Evolutionary conservation across 352 stramenopile genomes (phyloP).

Genomic region (Pythium dissimile): DNA sequence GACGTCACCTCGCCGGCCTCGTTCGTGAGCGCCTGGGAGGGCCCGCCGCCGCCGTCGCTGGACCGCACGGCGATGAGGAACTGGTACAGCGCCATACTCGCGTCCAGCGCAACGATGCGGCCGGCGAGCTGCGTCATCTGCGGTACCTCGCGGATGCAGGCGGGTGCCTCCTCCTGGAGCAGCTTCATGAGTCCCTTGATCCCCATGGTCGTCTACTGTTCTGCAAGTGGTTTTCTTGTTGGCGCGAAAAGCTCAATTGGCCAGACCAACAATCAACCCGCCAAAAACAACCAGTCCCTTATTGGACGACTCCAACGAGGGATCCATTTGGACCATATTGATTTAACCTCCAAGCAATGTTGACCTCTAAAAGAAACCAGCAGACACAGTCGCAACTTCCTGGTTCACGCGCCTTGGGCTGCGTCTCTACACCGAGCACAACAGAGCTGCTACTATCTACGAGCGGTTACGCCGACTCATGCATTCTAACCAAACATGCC

Average conservation of each 20-base stretch:
- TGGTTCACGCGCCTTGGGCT: too few relatives aligned
- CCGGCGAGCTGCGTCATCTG: constrained; percentile 94
- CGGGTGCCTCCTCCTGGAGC: constrained; percentile 95
- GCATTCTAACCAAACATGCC: constrained; percentile 75
- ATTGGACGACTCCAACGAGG: background rate
- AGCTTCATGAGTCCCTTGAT: constrained; percentile 99
- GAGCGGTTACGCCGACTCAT: too few relatives aligned
- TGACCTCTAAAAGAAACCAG: too few relatives aligned
- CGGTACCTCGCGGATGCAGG: constrained; percentile 93
- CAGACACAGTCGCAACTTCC: background rate
- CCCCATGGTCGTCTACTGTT: constrained; percentile 77
- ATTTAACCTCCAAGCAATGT: too few relatives aligned
- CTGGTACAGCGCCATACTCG: constrained; percentile 99
- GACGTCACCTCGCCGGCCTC: constrained; percentile 95
- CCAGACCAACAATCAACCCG: background rate
- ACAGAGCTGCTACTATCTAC: too few relatives aligned
- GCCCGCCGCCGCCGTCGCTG: constrained; percentile 72
- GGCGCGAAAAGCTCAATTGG: background rate
- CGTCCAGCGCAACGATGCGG: constrained; percentile 97
- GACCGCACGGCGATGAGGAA: constrained; percentile 94
- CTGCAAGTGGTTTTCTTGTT: background rate
- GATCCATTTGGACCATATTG: constrained; percentile 9
- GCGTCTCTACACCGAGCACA: too few relatives aligned
- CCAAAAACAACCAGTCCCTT: background rate
- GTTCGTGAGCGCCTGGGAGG: constrained; percentile 96